phyloP scores from a whole-genome alignment of 2,329 filamentous ascomycete species.

The Magnaporthiopsis poae region DNA sequence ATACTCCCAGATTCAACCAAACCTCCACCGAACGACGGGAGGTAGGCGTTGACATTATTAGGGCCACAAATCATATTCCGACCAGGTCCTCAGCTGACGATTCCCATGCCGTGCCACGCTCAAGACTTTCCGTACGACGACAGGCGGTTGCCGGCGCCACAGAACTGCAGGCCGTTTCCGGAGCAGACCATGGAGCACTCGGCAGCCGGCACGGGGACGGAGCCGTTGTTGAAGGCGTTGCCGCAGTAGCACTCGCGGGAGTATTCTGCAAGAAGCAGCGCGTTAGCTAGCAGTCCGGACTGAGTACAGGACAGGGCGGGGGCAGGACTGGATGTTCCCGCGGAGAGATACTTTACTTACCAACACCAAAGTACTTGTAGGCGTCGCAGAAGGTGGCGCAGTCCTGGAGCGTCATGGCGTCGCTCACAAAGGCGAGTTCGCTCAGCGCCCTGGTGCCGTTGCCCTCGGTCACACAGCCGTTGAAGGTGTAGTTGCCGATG shows the following conservation, averaged over 20 bases:
- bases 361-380: slow-evolving; percentile 35
- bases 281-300: neutral
- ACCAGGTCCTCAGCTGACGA: too few species aligned
- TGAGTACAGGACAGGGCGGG: too few species aligned
- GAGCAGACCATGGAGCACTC: slow-evolving; percentile 12
- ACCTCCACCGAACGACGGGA: too few species aligned
- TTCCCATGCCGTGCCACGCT: neutral
- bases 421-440: slow-evolving; percentile 30
- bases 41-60: too few species aligned
- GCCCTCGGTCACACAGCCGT: slow-evolving; percentile 50
- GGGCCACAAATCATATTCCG: neutral
- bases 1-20: too few species aligned
- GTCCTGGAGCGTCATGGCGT: slow-evolving; percentile 35
- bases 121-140: slow-evolving; percentile 8
- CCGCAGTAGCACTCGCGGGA: slow-evolving; percentile 10
- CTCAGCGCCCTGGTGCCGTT: slow-evolving; percentile 45
- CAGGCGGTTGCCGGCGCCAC: slow-evolving; percentile 11
- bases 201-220: slow-evolving; percentile 5
- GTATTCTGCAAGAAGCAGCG: neutral
- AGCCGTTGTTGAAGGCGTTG: neutral
- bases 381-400: slow-evolving; percentile 39
- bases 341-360: neutral
- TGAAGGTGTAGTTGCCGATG: slow-evolving; percentile 19
- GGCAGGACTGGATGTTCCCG: too few species aligned
- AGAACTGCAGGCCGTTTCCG: slow-evolving; percentile 12